A percentile compares a stretch with the other conserved stretches of the same genome.
phyloP scores from a whole-genome alignment of 257 asterid genomes.

The Nicotiana obtusifolia region DNA sequence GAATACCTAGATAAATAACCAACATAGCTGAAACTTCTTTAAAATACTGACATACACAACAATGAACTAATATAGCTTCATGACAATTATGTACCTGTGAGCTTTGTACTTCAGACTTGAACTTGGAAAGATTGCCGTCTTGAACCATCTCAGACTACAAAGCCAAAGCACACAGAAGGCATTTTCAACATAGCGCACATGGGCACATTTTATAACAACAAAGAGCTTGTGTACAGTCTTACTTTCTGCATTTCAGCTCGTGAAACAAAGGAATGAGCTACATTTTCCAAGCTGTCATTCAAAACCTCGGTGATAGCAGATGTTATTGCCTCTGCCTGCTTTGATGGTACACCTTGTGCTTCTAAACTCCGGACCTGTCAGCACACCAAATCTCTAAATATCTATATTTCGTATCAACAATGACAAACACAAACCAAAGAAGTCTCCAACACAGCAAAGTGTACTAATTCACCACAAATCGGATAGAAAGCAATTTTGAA shows the following conservation, averaged over 20 bases:
- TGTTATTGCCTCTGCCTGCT: slow-evolving; percentile 67
- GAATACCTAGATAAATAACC: background rate
- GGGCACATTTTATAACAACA: background rate
- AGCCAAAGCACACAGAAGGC: background rate
- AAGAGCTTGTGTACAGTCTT: slow-evolving; percentile 2
- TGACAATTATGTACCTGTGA: slow-evolving; percentile 39
- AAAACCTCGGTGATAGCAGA: slow-evolving; percentile 50
- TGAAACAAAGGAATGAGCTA: slow-evolving; percentile 44
- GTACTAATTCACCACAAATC: background rate
- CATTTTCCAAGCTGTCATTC: slow-evolving; percentile 53
- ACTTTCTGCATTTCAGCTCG: slow-evolving; percentile 62
- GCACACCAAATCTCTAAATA: background rate
- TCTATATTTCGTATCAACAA: background rate
- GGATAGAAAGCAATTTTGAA: background rate
- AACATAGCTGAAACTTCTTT: background rate
- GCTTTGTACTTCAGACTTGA: slow-evolving; percentile 51
- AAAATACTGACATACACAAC: background rate
- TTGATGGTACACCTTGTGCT: slow-evolving; percentile 50
- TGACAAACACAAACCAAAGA: background rate
- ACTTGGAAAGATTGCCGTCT: slow-evolving; percentile 44
- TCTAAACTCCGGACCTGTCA: slow-evolving; percentile 54
- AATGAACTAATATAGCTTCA: background rate
- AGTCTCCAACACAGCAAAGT: background rate
- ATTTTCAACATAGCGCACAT: background rate
- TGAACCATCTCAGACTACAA: slow-evolving; percentile 45